Evolutionary conservation across 768 basidiomycete genomes (phyloP), one percentile per base, ranked within the genome.

Genomic region (Lactifluus piperatus): DNA sequence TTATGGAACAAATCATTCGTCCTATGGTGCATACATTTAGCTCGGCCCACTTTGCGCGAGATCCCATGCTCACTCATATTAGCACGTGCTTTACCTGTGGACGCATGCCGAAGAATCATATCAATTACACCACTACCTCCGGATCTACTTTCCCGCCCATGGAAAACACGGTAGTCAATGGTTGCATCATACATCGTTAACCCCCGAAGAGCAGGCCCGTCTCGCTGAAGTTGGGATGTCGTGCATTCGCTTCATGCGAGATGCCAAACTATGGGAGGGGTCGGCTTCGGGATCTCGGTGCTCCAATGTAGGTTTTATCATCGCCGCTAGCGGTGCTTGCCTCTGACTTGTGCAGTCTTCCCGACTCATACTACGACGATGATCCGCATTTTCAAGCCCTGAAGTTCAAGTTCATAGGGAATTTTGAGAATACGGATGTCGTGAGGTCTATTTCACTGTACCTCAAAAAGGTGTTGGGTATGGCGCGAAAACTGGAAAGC

Each of bases 131-230:
- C 52, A 61, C 24, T 54, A 51, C 44, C 54, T 62, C 26, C 52
- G 54, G 34, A 62, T 59, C 2, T 62, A 60, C 49, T 63, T 63
- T 46, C 62, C 62, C 11, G 53, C 52, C 11, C 61, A 53, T 54
- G 51, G 61, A 16, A 54, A 60, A 26, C 30, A 49, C 29, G 30
- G 26, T 29, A 49, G 41, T n/a, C 52, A 60, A 43, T 9, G 52
- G 18, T 27, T 61, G 20, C 61, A n/a, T 49, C 52, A 63, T 20
- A 34, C 37, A 6, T 51, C 34, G 16, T 46, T 63, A 6, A 39
- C 43, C 29, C 37, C 47, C 41, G 53, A 61, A 26, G 62, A 63
- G 32, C 37, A 46, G 43, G 62, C n/a, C 18, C 58, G 58, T 29
- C 53, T 60, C n/a, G 52, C 53, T 14, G 49, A 51, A 37, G 54